phyloP scores from a whole-genome alignment of 1,284 basidiomycete genomes.

The Cryptococcus hybrid region DNA sequence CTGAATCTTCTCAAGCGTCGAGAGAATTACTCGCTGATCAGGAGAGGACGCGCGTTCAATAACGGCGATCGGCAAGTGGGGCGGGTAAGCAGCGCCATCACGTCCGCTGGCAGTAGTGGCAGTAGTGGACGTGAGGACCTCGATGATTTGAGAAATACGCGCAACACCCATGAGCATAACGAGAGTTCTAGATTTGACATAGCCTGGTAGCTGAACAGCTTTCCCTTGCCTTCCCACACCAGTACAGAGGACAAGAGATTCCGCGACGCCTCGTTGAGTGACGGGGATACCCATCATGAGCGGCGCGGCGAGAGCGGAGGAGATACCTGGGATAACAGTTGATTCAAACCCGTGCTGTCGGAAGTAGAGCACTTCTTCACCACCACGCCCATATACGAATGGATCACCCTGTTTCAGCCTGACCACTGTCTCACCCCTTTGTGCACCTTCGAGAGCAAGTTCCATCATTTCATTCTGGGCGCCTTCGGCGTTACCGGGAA shows the following conservation, averaged over 20 bases:
- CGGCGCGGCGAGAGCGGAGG: slow-evolving; percentile 83
- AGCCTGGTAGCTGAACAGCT: slow-evolving; percentile 79
- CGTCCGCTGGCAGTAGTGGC: slow-evolving; percentile 24
- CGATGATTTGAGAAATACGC: slow-evolving; percentile 68
- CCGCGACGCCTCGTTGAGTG: slow-evolving; percentile 91
- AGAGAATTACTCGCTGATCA: slow-evolving; percentile 82
- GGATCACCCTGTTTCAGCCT: slow-evolving; percentile 98
- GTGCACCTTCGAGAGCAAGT: slow-evolving; percentile 77
- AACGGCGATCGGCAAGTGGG: slow-evolving; percentile 79
- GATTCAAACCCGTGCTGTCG: slow-evolving; percentile 77
- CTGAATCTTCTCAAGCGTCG: slow-evolving; percentile 72
- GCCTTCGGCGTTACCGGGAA: slow-evolving; percentile 94
- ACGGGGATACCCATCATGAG: slow-evolving; percentile 87
- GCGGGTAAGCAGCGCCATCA: slow-evolving; percentile 67
- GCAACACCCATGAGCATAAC: slow-evolving; percentile 95
- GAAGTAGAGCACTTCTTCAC: slow-evolving; percentile 93
- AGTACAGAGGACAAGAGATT: slow-evolving; percentile 84
- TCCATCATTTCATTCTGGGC: slow-evolving; percentile 94
- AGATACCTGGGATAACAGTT: slow-evolving; percentile 84
- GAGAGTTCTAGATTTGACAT: slow-evolving; percentile 75
- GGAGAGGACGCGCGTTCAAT: slow-evolving; percentile 89
- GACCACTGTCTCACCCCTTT: slow-evolving; percentile 78
- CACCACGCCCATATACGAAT: slow-evolving; percentile 87
- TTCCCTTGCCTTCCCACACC: slow-evolving; percentile 87
- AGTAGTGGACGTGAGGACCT: slow-evolving; percentile 54